Evolutionary conservation across 140 eudicot genomes (phyloP), one percentile per base, ranked within the genome.

Genomic region (Stevia rebaudiana): DNA sequence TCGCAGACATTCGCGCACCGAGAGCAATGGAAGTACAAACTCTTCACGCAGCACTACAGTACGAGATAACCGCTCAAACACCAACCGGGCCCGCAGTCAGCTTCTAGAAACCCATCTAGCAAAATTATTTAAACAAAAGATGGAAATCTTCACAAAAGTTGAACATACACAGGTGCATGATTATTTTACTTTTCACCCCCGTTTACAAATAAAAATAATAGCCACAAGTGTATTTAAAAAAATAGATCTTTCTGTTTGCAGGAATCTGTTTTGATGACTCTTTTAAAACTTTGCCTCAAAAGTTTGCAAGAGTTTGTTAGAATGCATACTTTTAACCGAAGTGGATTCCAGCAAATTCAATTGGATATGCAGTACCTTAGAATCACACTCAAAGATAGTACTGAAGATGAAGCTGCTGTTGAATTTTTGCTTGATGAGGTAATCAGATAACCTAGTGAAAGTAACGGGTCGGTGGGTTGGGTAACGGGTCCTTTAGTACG

Each of bases 321-420:
- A 43, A 77, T 88, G 65, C 95, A 94, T 55, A 94, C 94, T 12
- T 88, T 83, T 64, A 94, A 94, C 64, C 86, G 99, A 6, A 85
- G 99, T 78, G 99, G 99, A 58, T 94, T 88, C 65, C 99, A 94
- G 68, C 99, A 94, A 65, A 85, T 94, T 76, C 99, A 94, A 78
- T 63, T 88, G 83, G 99, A 94, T 70, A 78, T 84, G 72, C 95
- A 94, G 72, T 94, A 82, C 80, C 80, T 94, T 65, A 88, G 85
- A 84, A 69, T 72, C 58, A 69, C 94, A 13, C 57, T 88, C 19
- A 94, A 85, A 81, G 95, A 86, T 61, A 71, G 71, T 23, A 72
- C 84, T 33, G 99, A 88, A 68, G 97, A 94, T 75, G 99, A 94
- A 83, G 97, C 90, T 3, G 92, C 94, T 54, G 83, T 88, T 33